Base-by-base conservation (phyloP, 2,329 filamentous ascomycete species). In the Alternaria brassicae region DNA sequence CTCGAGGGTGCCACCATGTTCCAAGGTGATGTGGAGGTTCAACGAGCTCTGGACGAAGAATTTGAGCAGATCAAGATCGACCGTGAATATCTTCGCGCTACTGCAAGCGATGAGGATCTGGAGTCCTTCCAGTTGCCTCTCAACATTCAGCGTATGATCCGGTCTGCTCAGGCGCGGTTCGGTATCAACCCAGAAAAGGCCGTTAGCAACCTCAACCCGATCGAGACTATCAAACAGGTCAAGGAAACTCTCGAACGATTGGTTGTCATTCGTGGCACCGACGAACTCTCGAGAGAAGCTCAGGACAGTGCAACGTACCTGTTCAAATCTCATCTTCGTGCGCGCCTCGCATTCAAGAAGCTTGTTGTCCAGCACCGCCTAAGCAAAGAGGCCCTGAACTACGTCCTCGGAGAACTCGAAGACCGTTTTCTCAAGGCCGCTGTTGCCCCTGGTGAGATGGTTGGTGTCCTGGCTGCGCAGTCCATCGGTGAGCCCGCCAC, bases 401-500 rank as follows among this genome's bases (percentile, higher is more conserved):
- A 97, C 74, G 88, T 99, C 45, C 79, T 99, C 37, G 95, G 95
- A 66, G 93, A 97, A 70, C 83, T 99, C 39, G 91, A 96, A 80
- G 93, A 87, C 74, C 88, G 93, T 62, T 99, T 96, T 86, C 87
- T 91, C 34, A 89, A 91, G 71, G 88, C 94, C 45, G 88, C 91
- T 69, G 93, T 97, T 61, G 92, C 89, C 70, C 94, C 95, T 47
- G 95, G 96, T 75, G 96, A 99, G 78, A 99, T 99, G 95, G 95
- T 99, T 56, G 95, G 95, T 81, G 95, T 99, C 21, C 83, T 99
- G 72, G 95, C 95, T 64, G 95, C 96, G 6, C 95, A 99, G 81
- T 99, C 95, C 30, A 99, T 99, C 76, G 95, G 95, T 82, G 95
- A 99, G 80, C 95, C 95, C 39, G 96, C 95, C 21, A 99, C 95